Conservation (phyloP, 495 filamentous ascomycete genomes). For the Patellaria atrata region DNA sequence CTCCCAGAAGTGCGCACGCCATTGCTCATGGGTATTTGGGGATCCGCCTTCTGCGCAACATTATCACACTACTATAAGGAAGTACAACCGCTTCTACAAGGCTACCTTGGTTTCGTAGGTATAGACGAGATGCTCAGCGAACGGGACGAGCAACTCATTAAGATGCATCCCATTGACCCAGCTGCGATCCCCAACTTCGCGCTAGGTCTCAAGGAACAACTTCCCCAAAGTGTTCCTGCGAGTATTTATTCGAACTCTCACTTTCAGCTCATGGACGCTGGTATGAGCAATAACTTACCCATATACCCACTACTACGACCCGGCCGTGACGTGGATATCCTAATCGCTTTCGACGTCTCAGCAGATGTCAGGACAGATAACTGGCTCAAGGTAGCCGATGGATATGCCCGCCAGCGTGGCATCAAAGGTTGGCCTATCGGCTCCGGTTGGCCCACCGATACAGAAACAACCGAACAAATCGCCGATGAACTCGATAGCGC, state of each 20-base stretch:
- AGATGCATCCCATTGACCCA: slow-evolving; percentile 85
- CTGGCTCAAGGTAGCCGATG: slow-evolving; percentile 85
- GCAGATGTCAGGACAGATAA: slow-evolving; percentile 78
- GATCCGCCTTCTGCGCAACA: slow-evolving; percentile 89
- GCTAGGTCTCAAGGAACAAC: slow-evolving; percentile 56
- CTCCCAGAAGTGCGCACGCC: slow-evolving; percentile 73
- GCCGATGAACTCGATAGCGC: slow-evolving; percentile 53
- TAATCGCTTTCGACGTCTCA: slow-evolving; percentile 80
- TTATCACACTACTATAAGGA: slow-evolving; percentile 93
- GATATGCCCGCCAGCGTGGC: slow-evolving; percentile 74
- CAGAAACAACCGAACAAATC: slow-evolving; percentile 37
- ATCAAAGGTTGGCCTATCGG: slow-evolving; percentile 90
- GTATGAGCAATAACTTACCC: slow-evolving; percentile 95
- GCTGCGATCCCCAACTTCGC: slow-evolving; percentile 78
- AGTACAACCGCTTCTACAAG: slow-evolving; percentile 61
- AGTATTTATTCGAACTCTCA: slow-evolving; percentile 53
- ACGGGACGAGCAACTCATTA: slow-evolving; percentile 65
- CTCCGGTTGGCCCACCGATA: slow-evolving; percentile 67
- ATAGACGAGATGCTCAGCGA: slow-evolving; percentile 81
- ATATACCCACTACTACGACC: slow-evolving; percentile 86
- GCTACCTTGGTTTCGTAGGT: slow-evolving; percentile 55
- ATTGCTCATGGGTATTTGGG: slow-evolving; percentile 80
- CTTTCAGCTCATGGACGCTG: slow-evolving; percentile 84
- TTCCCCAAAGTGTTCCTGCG: slow-evolving; percentile 60
- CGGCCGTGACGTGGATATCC: slow-evolving; percentile 73